phyloP scores from a whole-genome alignment of 257 asterid genomes.

The Solanum habrochaites region DNA sequence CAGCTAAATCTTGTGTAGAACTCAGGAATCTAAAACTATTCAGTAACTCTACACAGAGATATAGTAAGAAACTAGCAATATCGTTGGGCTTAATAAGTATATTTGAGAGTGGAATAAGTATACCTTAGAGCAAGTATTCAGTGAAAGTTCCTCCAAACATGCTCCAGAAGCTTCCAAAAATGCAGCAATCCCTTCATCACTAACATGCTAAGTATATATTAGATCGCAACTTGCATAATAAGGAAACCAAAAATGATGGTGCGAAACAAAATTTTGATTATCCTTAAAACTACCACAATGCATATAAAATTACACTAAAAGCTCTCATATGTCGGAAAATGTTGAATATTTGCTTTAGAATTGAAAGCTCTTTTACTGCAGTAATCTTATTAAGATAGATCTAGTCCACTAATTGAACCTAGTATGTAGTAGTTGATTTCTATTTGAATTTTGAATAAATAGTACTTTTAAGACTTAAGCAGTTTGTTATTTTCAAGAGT shows the following conservation, averaged over 20 bases:
- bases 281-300: neutral
- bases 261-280: neutral
- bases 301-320: neutral
- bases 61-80: neutral
- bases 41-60: neutral
- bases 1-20: neutral
- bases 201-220: slow-evolving; percentile 5
- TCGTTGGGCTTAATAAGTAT: neutral
- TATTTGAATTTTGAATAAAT: neutral
- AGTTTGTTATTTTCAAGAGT: neutral
- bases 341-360: neutral
- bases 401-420: neutral
- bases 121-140: slow-evolving; percentile 57
- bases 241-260: neutral
- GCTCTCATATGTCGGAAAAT: neutral
- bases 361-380: neutral
- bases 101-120: neutral
- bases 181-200: slow-evolving; percentile 83
- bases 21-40: neutral
- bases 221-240: neutral
- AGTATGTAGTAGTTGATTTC: neutral
- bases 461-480: neutral
- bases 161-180: slow-evolving; percentile 70
- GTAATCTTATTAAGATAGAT: neutral
- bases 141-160: slow-evolving; percentile 50